Evolutionary conservation across 2,329 filamentous ascomycete genomes (phyloP).

Genomic region (Lojkania enalia): DNA sequence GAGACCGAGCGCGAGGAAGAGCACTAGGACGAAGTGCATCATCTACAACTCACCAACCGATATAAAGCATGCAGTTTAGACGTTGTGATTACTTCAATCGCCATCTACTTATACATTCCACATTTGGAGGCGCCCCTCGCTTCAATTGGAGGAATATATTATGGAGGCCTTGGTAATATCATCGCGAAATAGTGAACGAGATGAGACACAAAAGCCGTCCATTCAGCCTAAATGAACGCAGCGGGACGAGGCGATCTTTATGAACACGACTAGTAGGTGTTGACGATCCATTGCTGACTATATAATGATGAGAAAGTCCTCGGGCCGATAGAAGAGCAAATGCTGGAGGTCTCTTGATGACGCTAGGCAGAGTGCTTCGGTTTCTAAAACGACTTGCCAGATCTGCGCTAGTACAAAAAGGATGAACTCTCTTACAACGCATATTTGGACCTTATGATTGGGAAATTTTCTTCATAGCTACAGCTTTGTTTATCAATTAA

Average conservation of each 20-base stretch:
- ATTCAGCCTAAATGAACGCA: constrained; percentile 20
- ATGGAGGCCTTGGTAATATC: constrained; percentile 10
- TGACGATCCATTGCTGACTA: no score
- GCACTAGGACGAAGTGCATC: background rate
- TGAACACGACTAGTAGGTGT: background rate
- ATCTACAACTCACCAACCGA: background rate
- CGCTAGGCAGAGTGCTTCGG: no score
- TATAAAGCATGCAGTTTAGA: background rate
- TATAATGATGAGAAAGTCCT: no score
- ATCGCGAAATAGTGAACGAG: background rate
- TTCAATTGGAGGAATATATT: constrained; percentile 17
- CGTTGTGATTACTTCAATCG: background rate
- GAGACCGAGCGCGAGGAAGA: constrained; percentile 20
- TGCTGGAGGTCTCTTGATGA: no score
- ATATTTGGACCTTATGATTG: no score
- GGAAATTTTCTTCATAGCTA: no score
- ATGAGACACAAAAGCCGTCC: background rate
- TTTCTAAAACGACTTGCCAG: no score
- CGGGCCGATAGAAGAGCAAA: no score
- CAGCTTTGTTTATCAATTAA: no score
- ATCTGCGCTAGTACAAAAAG: no score
- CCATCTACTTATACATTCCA: constrained; percentile 1
- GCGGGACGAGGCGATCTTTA: background rate
- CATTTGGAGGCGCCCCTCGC: background rate
- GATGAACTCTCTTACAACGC: no score